These are phyloP conservation scores for Cyanidioschyzon merolae DNA, from an alignment of 23 red algal species.

Conservation along the genomic window DNA sequence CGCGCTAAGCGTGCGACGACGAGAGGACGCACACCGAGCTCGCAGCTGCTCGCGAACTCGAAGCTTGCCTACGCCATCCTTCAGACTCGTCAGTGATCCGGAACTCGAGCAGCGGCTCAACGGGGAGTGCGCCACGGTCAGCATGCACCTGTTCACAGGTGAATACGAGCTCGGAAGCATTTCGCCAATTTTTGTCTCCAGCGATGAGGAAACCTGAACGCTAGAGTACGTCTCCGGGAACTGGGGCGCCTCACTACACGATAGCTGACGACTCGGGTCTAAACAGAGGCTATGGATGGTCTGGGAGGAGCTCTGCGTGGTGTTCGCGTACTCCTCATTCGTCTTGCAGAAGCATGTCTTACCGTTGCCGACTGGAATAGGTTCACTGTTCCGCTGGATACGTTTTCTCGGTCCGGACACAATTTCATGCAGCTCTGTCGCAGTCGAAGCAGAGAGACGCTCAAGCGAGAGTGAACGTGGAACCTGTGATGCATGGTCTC, in stretches of 20 bases:
- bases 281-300: background rate
- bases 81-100: background rate
- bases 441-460: background rate
- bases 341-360: background rate
- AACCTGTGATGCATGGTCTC: background rate
- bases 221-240: background rate
- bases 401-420: background rate
- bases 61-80: background rate
- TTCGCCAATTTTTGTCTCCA: background rate
- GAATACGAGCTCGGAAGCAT: background rate
- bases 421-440: background rate
- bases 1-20: background rate
- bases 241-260: too few relatives aligned
- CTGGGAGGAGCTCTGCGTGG: background rate
- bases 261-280: background rate
- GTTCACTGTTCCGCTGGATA: background rate
- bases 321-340: background rate
- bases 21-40: background rate
- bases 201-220: background rate
- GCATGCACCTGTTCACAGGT: background rate
- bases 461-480: background rate
- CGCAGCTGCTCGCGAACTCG: background rate
- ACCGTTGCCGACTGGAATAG: background rate
- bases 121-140: background rate
- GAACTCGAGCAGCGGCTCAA: slow-evolving; percentile 18